Conservation (phyloP, 441 rosid species). For the Gossypium davidsonii region DNA sequence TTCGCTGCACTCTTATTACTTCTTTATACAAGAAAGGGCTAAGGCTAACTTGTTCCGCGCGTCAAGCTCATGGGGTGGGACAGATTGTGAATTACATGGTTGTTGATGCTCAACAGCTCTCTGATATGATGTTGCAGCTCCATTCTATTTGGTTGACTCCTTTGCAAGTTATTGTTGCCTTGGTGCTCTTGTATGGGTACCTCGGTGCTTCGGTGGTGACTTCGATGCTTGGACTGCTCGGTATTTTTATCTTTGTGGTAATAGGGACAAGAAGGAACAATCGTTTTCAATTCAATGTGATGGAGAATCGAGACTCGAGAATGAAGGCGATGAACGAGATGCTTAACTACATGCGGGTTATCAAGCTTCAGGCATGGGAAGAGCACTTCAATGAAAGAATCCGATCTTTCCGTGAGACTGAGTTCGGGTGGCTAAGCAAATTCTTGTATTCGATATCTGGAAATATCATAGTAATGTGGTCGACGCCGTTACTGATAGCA, state of each 20-base stretch:
- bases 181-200: slow-evolving; percentile 53
- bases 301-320: slow-evolving; percentile 69
- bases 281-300: slow-evolving; percentile 51
- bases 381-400: slow-evolving; percentile 77
- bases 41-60: slow-evolving; percentile 70
- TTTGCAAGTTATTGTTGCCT: slow-evolving; percentile 57
- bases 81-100: slow-evolving; percentile 96
- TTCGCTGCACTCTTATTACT: slow-evolving; percentile 68
- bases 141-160: slow-evolving; percentile 95
- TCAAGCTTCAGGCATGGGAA: slow-evolving; percentile 96
- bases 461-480: slow-evolving; percentile 70
- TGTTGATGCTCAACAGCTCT: slow-evolving; percentile 90
- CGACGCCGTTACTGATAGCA: slow-evolving; percentile 65
- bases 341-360: slow-evolving; percentile 90
- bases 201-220: slow-evolving; percentile 60
- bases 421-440: slow-evolving; percentile 76
- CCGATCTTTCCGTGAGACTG: slow-evolving; percentile 51
- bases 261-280: slow-evolving; percentile 63
- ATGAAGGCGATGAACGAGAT: slow-evolving; percentile 93
- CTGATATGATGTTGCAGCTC: slow-evolving; percentile 90
- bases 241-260: slow-evolving; percentile 40
- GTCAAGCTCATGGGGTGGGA: slow-evolving; percentile 89
- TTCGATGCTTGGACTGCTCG: slow-evolving; percentile 46
- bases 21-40: slow-evolving; percentile 76
- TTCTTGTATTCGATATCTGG: slow-evolving; percentile 67